Conservation (phyloP, 805 yeast species). For the Saccharomycopsis sp. region DNA sequence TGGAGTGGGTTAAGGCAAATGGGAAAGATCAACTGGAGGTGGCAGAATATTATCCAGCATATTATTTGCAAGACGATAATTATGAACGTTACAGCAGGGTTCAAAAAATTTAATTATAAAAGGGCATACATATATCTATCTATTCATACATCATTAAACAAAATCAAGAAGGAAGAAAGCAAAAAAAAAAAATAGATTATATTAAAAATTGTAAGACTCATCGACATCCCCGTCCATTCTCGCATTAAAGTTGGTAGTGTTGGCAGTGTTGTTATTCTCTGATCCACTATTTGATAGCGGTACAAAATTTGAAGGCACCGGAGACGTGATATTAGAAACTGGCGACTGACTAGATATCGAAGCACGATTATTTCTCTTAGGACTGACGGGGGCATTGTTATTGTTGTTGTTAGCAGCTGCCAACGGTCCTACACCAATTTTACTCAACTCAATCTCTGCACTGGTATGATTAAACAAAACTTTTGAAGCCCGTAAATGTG, state of each 20-base stretch:
- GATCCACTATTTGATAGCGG: not conserved
- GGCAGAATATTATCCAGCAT: slow-evolving; percentile 20
- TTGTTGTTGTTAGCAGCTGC: slow-evolving; percentile 28
- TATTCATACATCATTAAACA: not conserved
- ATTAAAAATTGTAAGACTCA: too few relatives aligned
- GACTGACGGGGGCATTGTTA: not conserved
- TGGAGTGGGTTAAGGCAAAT: not conserved
- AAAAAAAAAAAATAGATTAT: not conserved
- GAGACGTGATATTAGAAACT: slow-evolving; percentile 3
- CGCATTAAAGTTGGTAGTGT: not conserved
- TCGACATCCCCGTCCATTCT: too few relatives aligned
- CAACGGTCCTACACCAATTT: slow-evolving; percentile 78
- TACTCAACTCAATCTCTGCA: slow-evolving; percentile 70
- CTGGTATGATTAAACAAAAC: slow-evolving; percentile 53
- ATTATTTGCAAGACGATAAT: slow-evolving; percentile 18
- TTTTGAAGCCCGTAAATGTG: slow-evolving; percentile 26
- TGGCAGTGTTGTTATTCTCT: not conserved
- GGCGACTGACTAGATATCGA: slow-evolving; percentile 3
- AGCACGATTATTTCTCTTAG: not conserved
- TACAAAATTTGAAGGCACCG: slow-evolving; percentile 1
- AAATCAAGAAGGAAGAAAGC: not conserved
- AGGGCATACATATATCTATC: not conserved
- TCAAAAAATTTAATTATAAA: not conserved
- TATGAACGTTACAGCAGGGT: slow-evolving; percentile 20
- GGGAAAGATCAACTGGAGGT: not conserved